A percentile compares a stretch with the other conserved stretches of the same genome.
Conservation (phyloP, 257 asterid genomes). For the Fraxinus pennsylvanica region DNA sequence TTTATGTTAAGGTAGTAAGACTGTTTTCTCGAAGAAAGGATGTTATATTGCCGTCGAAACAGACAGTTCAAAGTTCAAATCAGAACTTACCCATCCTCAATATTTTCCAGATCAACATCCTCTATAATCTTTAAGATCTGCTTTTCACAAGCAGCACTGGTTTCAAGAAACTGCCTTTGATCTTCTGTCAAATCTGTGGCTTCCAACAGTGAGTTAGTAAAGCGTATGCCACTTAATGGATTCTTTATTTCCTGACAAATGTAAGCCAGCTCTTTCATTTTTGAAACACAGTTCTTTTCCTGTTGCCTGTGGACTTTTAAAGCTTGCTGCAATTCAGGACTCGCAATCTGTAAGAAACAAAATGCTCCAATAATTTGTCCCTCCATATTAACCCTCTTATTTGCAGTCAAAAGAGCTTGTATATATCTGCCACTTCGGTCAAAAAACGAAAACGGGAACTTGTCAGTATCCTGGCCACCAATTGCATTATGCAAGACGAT, state of each 20-base stretch:
- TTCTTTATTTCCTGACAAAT: constrained; percentile 76
- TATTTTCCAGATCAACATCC: constrained; percentile 67
- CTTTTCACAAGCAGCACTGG: constrained; percentile 85
- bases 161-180: constrained; percentile 79
- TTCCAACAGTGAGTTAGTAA: constrained; percentile 76
- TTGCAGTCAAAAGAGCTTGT: constrained; percentile 76
- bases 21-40: neutral
- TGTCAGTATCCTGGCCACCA: constrained; percentile 72
- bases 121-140: constrained; percentile 77
- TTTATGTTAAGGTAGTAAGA: neutral
- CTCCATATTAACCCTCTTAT: constrained; percentile 72
- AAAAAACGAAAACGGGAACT: constrained; percentile 61
- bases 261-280: constrained; percentile 83
- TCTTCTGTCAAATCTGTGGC: constrained; percentile 65
- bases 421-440: constrained; percentile 66
- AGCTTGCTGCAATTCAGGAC: constrained; percentile 70
- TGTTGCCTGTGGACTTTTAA: constrained; percentile 61
- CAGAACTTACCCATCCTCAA: constrained; percentile 68
- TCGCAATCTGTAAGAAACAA: constrained; percentile 83
- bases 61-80: neutral
- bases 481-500: constrained; percentile 78
- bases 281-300: constrained; percentile 54
- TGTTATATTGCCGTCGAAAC: neutral
- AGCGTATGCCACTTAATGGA: constrained; percentile 77
- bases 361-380: constrained; percentile 80